Evolutionary conservation across 345 rosid species (phyloP), one percentile per base, ranked within the genome.

Genomic region (Mercurialis annua): DNA sequence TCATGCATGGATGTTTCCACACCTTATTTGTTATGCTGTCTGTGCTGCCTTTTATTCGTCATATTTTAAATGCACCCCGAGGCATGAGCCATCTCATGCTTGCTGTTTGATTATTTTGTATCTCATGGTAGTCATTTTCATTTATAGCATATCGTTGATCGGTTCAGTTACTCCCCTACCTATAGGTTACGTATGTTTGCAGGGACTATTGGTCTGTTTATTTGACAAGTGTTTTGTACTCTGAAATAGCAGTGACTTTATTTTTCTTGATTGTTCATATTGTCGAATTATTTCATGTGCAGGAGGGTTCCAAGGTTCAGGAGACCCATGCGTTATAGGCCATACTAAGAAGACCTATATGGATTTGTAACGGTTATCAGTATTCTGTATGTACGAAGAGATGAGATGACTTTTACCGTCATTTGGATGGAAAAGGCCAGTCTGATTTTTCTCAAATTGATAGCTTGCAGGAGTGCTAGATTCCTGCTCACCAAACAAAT

Each of bases 221-320:
- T 40, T 36, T 40, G 16, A 20, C 31, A 34, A 8, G 42, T 15
- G 31, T 15, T 31, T 17, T 30, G 14, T 52, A 38, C 52, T 20
- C 5, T 3, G 40, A 5, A 11, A 21, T n/a, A 17, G 6, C n/a
- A 18, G 10, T 27, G 36, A 26, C n/a, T 44, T 47, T 0, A 18
- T 31, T 57, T 60, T 36, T n/a, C n/a, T n/a, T n/a, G n/a, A 40
- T 4, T 40, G 5, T 9, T 40, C 44, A 40, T 21, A 44, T 56
- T n/a, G 48, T 62, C 50, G 54, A 47, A 71, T 59, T 47, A 50
- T 56, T 61, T 78, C 42, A 73, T 81, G 48, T 68, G 73, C 95
- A 94, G 99, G 83, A 89, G 96, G 84, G 80, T 85, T 68, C 98
- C 99, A 1, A 87, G 99, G 86, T 91, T 85, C 81, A 82, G 99